phyloP scores from a whole-genome alignment of 2,329 filamentous ascomycete species.

The Penicillium thymicola region DNA sequence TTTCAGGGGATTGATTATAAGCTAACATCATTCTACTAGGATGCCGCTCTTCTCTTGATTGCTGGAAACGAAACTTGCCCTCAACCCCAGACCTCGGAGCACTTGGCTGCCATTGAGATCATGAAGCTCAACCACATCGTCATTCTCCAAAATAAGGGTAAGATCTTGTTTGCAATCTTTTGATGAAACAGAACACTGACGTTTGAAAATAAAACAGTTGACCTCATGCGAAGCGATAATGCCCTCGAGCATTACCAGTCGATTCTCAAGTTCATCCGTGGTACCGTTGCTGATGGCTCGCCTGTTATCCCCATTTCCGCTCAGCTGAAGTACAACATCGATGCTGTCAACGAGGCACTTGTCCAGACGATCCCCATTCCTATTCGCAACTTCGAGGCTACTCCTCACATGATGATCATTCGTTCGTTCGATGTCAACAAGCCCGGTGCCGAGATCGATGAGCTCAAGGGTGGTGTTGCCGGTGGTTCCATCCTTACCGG shows the following conservation, averaged over 20 bases:
- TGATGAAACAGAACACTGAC: background rate
- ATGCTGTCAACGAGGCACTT: conserved; percentile 93
- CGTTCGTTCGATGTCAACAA: conserved; percentile 99
- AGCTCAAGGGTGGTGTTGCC: conserved; percentile 96
- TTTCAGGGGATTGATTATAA: background rate
- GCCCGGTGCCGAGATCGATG: conserved; percentile 96
- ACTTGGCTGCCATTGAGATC: conserved; percentile 98
- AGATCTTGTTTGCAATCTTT: background rate
- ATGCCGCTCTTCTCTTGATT: conserved; percentile 91
- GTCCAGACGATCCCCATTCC: conserved; percentile 94
- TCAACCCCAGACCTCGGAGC: conserved; percentile 96
- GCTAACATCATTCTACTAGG: conserved; percentile 35
- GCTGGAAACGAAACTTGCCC: conserved; percentile 98
- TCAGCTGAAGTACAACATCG: conserved; percentile 99
- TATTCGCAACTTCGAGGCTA: conserved; percentile 80
- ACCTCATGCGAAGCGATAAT: conserved; percentile 94
- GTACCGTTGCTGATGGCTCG: conserved; percentile 90
- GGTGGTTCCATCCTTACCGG: conserved; percentile 95
- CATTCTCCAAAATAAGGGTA: conserved; percentile 90
- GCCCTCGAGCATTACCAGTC: conserved; percentile 93
- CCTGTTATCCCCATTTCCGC: conserved; percentile 96
- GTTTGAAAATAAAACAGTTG: conserved; percentile 52
- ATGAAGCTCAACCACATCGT: conserved; percentile 99
- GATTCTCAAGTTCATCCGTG: conserved; percentile 96
- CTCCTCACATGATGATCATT: conserved; percentile 98